Evolutionary conservation across 2,329 filamentous ascomycete genomes (phyloP).

Genomic region (Penicillium sp.): DNA sequence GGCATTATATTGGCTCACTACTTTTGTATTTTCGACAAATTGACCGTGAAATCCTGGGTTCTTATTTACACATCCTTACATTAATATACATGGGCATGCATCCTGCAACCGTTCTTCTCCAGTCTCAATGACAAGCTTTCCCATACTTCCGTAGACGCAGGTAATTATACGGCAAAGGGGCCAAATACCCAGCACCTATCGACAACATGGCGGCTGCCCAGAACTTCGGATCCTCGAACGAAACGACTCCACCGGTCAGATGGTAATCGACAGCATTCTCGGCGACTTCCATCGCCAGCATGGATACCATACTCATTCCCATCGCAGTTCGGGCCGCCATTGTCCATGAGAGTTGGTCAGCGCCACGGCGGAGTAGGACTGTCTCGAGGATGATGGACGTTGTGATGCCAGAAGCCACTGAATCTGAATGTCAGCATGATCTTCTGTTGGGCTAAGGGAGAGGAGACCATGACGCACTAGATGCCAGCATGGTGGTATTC

Average conservation of each 20-base stretch:
- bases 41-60: not conserved
- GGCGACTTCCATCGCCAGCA: conserved; percentile 60
- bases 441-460: too few species aligned
- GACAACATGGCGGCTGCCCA: conserved; percentile 52
- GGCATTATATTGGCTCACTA: not conserved
- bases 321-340: conserved; percentile 54
- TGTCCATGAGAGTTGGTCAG: conserved; percentile 51
- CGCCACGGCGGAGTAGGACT: conserved; percentile 50
- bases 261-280: conserved; percentile 60
- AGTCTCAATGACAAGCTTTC: conserved; percentile 32
- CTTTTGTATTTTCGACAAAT: not conserved
- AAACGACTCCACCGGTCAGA: conserved; percentile 55
- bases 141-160: conserved; percentile 51
- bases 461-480: conserved; percentile 40
- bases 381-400: conserved; percentile 58
- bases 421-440: not conserved
- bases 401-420: conserved; percentile 56
- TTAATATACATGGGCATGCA: not conserved
- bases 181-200: conserved; percentile 37
- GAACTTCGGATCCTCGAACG: conserved; percentile 51
- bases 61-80: not conserved
- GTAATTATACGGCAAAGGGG: conserved; percentile 59
- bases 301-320: conserved; percentile 62
- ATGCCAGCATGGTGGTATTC: conserved; percentile 53
- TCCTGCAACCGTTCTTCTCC: not conserved